These are phyloP conservation scores for Ilyonectria destructans DNA, from an alignment of 2,329 filamentous ascomycete genomes.

Conservation along the genomic window DNA sequence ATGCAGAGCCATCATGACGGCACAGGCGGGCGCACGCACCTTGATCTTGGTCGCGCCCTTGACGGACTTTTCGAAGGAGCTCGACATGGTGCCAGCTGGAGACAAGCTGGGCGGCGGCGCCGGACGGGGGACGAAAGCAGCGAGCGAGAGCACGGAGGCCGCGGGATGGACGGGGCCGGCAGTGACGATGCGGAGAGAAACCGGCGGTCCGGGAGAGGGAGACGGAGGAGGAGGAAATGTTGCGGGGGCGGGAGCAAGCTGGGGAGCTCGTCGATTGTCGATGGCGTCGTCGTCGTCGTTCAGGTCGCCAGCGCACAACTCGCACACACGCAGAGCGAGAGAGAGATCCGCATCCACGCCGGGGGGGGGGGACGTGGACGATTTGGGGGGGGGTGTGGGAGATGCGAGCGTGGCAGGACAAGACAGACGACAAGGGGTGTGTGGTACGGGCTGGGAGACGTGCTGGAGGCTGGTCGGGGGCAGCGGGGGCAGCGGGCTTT, in stretches of 20 bases:
- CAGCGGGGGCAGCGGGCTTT: conserved; percentile 18
- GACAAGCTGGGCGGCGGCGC: conserved; percentile 29
- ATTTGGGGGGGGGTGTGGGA: conserved; percentile 46
- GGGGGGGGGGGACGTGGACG: conserved; percentile 45
- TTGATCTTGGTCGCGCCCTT: conserved; percentile 99
- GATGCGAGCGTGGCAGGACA: conserved; percentile 44
- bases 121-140: conserved; percentile 20
- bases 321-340: conserved; percentile 44
- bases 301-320: conserved; percentile 47
- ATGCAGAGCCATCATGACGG: not conserved
- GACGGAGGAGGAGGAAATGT: conserved; percentile 25
- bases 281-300: conserved; percentile 38
- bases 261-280: conserved; percentile 26
- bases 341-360: conserved; percentile 48
- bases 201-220: conserved; percentile 39
- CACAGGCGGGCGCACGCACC: conserved; percentile 63
- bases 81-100: conserved; percentile 73
- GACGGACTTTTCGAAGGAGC: conserved; percentile 98
- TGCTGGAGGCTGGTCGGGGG: conserved; percentile 22
- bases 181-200: conserved; percentile 35
- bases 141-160: conserved; percentile 25
- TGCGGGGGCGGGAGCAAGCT: conserved; percentile 28
- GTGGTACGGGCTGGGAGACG: conserved; percentile 7
- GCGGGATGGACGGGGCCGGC: conserved; percentile 30
- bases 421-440: conserved; percentile 44